Conservation (phyloP, 805 yeast genomes). For the Nakazawaea sp. region DNA sequence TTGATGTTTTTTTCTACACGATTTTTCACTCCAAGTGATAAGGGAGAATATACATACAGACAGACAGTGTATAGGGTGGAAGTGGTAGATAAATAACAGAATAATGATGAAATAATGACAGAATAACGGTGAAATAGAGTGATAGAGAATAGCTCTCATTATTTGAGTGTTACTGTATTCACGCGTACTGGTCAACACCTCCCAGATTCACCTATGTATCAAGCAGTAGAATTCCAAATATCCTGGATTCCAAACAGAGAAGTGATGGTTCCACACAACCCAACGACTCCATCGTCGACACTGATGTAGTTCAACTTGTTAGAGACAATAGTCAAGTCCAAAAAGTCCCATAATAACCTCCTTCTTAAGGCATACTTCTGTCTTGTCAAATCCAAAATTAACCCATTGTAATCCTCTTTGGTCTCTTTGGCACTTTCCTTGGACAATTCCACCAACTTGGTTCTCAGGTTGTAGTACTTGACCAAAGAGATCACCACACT, state of each 20-base stretch:
- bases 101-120: too few relatives aligned
- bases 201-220: background rate
- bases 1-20: too few relatives aligned
- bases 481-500: slow-evolving; percentile 56
- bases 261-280: slow-evolving; percentile 79
- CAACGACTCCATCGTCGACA: slow-evolving; percentile 73
- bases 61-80: too few relatives aligned
- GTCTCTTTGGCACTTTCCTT: slow-evolving; percentile 15
- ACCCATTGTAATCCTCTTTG: slow-evolving; percentile 32
- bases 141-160: too few relatives aligned
- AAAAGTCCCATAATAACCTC: slow-evolving; percentile 67
- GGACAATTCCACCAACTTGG: slow-evolving; percentile 25
- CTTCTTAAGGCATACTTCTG: slow-evolving; percentile 42
- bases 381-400: slow-evolving; percentile 19
- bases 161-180: too few relatives aligned
- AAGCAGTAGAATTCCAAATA: slow-evolving; percentile 46
- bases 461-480: slow-evolving; percentile 37
- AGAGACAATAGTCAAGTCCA: slow-evolving; percentile 72
- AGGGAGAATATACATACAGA: too few relatives aligned
- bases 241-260: slow-evolving; percentile 73
- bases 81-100: too few relatives aligned
- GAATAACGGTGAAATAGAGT: too few relatives aligned
- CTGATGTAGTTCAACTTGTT: slow-evolving; percentile 55
- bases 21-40: too few relatives aligned
- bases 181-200: background rate